These are phyloP conservation scores for Chloranthus sessilifolius DNA, from an alignment of 164 flowering plant genomes.

Conservation along the genomic window DNA sequence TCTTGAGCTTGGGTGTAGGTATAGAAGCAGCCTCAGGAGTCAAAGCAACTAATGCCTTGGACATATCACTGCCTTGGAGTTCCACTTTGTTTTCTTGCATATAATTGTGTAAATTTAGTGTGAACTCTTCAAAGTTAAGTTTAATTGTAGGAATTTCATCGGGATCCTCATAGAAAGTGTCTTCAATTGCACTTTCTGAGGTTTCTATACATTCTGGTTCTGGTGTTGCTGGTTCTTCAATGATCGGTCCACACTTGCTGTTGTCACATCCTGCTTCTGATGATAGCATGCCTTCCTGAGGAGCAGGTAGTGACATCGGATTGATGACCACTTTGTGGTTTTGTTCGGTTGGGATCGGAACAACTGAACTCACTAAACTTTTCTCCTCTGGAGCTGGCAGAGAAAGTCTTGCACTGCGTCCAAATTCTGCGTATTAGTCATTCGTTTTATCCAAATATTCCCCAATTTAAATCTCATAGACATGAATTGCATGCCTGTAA, in stretches of 20 bases:
- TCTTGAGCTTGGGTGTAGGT: slow-evolving; percentile 59
- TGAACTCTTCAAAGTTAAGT: slow-evolving; percentile 63
- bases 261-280: slow-evolving; percentile 9
- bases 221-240: slow-evolving; percentile 79
- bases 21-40: slow-evolving; percentile 53
- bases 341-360: slow-evolving; percentile 20
- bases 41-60: slow-evolving; percentile 63
- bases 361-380: slow-evolving; percentile 40
- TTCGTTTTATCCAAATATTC: slow-evolving; percentile 2
- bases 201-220: slow-evolving; percentile 50
- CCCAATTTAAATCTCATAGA: not conserved
- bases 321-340: slow-evolving; percentile 2
- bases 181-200: slow-evolving; percentile 62
- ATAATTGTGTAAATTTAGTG: slow-evolving; percentile 56
- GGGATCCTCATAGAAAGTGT: slow-evolving; percentile 51
- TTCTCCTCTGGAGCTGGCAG: slow-evolving; percentile 87
- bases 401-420: slow-evolving; percentile 84
- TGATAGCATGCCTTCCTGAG: slow-evolving; percentile 17
- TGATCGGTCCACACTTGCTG: slow-evolving; percentile 41
- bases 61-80: slow-evolving; percentile 66
- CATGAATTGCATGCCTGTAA: not conserved
- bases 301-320: slow-evolving; percentile 30
- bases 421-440: slow-evolving; percentile 8
- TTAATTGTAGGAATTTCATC: slow-evolving; percentile 87
- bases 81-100: slow-evolving; percentile 54